A percentile compares a stretch with the other conserved stretches of the same genome.
Evolutionary conservation across 805 yeast species (phyloP).

Genomic region (Blastobotrys attinorum): DNA sequence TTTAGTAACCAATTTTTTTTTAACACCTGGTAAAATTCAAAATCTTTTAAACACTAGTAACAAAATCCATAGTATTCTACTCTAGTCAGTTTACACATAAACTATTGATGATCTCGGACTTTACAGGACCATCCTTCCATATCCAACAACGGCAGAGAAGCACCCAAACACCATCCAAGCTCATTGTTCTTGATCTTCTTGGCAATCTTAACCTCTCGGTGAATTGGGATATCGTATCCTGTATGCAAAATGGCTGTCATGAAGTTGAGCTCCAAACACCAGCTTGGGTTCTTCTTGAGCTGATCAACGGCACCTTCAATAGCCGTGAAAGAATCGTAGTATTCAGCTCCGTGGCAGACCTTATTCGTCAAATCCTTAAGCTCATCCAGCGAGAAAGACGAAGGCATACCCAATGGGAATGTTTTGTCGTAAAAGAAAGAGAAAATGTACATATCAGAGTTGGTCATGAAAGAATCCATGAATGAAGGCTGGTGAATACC

Average conservation of each 20-base stretch:
- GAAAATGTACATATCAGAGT: constrained; percentile 78
- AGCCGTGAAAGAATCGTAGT: constrained; percentile 66
- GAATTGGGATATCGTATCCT: constrained; percentile 92
- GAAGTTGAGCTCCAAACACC: constrained; percentile 91
- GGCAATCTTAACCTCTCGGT: constrained; percentile 87
- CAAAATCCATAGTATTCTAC: background rate
- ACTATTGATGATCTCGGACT: background rate
- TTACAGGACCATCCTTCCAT: constrained; percentile 17
- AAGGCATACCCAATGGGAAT: constrained; percentile 90
- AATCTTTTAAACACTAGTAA: background rate
- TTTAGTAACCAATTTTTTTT: too few species aligned
- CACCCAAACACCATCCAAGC: constrained; percentile 98
- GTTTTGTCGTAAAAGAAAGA: constrained; percentile 95
- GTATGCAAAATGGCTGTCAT: constrained; percentile 84
- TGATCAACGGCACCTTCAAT: constrained; percentile 60
- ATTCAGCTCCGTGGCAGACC: constrained; percentile 76
- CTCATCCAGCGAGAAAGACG: constrained; percentile 77
- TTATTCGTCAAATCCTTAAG: constrained; percentile 69
- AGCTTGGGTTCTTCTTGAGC: constrained; percentile 73
- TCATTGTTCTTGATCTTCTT: constrained; percentile 83
- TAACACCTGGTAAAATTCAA: too few species aligned
- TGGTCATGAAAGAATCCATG: constrained; percentile 60
- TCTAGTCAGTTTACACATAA: background rate
- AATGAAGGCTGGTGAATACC: constrained; percentile 97
- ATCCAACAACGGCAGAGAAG: constrained; percentile 80